A percentile compares a stretch with the other conserved stretches of the same genome.
Evolutionary conservation across 2,329 filamentous ascomycete species (phyloP).

Genomic region (Clonostachys solani): DNA sequence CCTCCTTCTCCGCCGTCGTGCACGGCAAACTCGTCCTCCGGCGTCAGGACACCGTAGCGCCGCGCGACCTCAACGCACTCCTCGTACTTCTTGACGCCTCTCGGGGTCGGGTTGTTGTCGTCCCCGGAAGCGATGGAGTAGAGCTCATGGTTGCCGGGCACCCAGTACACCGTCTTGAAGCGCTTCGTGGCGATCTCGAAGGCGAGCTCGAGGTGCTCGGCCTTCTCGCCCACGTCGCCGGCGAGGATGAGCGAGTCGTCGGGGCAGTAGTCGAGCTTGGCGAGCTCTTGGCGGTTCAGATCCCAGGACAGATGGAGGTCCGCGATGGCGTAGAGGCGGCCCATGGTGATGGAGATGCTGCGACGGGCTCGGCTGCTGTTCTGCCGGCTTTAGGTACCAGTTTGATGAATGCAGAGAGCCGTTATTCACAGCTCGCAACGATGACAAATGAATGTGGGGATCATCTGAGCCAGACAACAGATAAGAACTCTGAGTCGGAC

Average conservation of each 20-base stretch:
- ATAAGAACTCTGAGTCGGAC: too few relatives aligned
- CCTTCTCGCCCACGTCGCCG: conserved; percentile 29
- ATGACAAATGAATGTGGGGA: too few relatives aligned
- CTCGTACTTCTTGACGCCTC: conserved; percentile 49
- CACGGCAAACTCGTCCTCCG: conserved; percentile 46
- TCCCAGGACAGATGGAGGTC: conserved; percentile 28
- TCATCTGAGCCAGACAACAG: too few relatives aligned
- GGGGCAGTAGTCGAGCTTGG: conserved; percentile 19
- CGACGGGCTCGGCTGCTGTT: too few relatives aligned
- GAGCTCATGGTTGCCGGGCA: conserved; percentile 54
- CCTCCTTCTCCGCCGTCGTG: conserved; percentile 47
- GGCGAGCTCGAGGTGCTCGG: conserved; percentile 24
- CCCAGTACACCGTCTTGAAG: conserved; percentile 44
- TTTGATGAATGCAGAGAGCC: too few relatives aligned
- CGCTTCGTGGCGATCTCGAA: conserved; percentile 18
- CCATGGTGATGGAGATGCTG: too few relatives aligned
- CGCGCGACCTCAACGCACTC: conserved; percentile 49
- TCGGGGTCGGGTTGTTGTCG: conserved; percentile 10
- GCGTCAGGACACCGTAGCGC: conserved; percentile 46
- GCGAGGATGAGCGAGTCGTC: conserved; percentile 28
- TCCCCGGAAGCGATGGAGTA: conserved; percentile 39
- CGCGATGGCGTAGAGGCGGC: conserved; percentile 24
- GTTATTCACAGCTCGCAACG: too few relatives aligned
- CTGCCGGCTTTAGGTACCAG: too few relatives aligned
- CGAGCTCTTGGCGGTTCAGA: conserved; percentile 21